Percentiles rank a stretch among this genome's conserved stretches.
Evolutionary conservation across 805 yeast genomes (phyloP).

Genomic region (Clavispora santaluciae): DNA sequence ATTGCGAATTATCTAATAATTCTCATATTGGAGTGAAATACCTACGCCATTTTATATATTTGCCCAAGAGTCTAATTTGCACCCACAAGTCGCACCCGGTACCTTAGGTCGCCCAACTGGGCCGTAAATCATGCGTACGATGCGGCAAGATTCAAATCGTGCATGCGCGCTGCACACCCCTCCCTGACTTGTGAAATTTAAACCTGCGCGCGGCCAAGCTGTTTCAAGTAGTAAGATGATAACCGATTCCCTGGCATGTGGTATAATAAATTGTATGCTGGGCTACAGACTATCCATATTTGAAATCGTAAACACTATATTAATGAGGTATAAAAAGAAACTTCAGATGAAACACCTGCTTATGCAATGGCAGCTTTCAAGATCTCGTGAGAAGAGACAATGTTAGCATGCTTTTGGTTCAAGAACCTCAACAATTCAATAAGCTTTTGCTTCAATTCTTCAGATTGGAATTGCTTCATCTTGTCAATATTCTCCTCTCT

Average conservation of each 20-base stretch:
- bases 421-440: slow-evolving; percentile 68
- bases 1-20: too few species aligned
- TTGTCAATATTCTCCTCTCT: slow-evolving; percentile 79
- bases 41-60: neutral
- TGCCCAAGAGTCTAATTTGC: neutral
- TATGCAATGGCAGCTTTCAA: slow-evolving; percentile 41
- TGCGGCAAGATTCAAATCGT: neutral
- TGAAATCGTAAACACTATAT: neutral
- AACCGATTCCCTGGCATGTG: too few species aligned
- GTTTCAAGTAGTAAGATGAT: neutral
- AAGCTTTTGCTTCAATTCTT: slow-evolving; percentile 60
- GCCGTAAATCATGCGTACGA: neutral
- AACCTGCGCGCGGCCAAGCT: neutral
- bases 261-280: too few species aligned
- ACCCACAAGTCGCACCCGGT: neutral
- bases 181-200: neutral
- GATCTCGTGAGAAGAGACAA: slow-evolving; percentile 49
- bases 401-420: slow-evolving; percentile 59
- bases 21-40: too few species aligned
- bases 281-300: too few species aligned
- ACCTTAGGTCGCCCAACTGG: slow-evolving; percentile 13
- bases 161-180: too few species aligned
- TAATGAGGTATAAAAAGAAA: neutral
- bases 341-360: slow-evolving; percentile 1
- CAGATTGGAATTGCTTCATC: slow-evolving; percentile 71